Base-by-base conservation (phyloP, 1,284 basidiomycete species). In the Ustilago hordei region DNA sequence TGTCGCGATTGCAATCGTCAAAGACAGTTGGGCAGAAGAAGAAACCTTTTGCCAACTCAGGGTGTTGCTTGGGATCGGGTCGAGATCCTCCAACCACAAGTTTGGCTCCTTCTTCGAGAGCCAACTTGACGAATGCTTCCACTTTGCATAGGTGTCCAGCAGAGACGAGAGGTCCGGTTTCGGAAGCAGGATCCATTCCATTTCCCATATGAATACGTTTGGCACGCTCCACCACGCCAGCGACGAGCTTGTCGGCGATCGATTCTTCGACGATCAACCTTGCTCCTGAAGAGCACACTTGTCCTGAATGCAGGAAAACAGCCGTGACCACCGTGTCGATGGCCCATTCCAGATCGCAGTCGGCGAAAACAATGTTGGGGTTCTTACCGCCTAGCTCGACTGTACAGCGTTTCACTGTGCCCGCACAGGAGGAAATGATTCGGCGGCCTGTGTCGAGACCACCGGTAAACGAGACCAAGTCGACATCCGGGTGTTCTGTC, bases 311-410 rank as follows among this genome's bases (percentile, higher is more conserved):
- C 45, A 82, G 55, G 55, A 86, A 86, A 7, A 85, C 83, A 4
- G 78, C 84, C 3, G 85, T 86, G n/a, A 76, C 63, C 12, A 85
- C 84, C 28, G 78, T 81, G 69, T 86, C 85, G 54, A 84, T 79
- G 15, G 83, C 85, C 77, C 79, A 72, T 8, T 84, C 84, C 34
- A 86, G 66, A 45, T 84, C 83, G 55, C 78, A 80, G 58, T 86
- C 85, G 5, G 77, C 83, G 75, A 86, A 86, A 28, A 86, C 84
- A 9, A 86, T 65, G 57, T 86, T 83, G 4, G 85, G 85, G 65
- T 86, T 86, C 74, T 86, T 86, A 32, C 85, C 85, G 9, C 85
- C 85, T 31, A 86, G 69, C 69, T 86, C 85, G 35, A 86, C 81
- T 7, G 82, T 84, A 74, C 81, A 83, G 34, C 84, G 74, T 66